Base-by-base conservation (phyloP, 2,329 filamentous ascomycete genomes). In the Hypomyces perniciosus region DNA sequence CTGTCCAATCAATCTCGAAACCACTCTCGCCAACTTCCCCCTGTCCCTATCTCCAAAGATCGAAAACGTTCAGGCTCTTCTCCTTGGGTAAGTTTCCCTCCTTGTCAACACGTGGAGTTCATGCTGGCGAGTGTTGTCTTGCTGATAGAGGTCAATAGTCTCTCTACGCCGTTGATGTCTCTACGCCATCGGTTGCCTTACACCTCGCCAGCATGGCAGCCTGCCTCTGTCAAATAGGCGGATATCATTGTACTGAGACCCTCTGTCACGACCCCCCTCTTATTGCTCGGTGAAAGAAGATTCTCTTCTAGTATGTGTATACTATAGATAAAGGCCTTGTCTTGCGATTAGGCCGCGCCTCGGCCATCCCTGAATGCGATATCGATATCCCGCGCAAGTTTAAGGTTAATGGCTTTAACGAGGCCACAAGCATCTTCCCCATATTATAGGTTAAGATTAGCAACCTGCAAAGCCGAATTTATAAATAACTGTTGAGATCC, bases 151-250 rank as follows among this genome's bases (percentile, higher is more conserved):
- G 20, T 31, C 28, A 6, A 12, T 46, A 85, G 79, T 73, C 79
- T 4, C 67, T 80, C n/a, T 80, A 84, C 57, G 76, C 81, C 9
- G 75, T 85, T 44, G 81, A 85, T 54, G 72, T 77, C 10, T 82
- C 80, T 4, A 79, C 80, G 37, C 80, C 81, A 1, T 81, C 80
- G 0, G 72, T 86, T 4, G 80, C 79, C n/a, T 84, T 81, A 77
- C 77, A 80, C n/a, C 68, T 86, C 13, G 77, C 76, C 27, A 78
- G 76, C 6, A 74, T 75, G 13, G 83, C 82, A 0, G 76, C 78
- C 9, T 74, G 79, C 46, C 70, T 86, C 47, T 84, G 80, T 55
- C 80, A 83, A 57, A 78, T 77, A 0, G 74, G 84, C 4, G 83
- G 83, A 3, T 84, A 81, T 53, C 83, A 85, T 60, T 74, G 78